Conservation (phyloP, 176 grass and related monocot genomes). For the Raddia guianensis region DNA sequence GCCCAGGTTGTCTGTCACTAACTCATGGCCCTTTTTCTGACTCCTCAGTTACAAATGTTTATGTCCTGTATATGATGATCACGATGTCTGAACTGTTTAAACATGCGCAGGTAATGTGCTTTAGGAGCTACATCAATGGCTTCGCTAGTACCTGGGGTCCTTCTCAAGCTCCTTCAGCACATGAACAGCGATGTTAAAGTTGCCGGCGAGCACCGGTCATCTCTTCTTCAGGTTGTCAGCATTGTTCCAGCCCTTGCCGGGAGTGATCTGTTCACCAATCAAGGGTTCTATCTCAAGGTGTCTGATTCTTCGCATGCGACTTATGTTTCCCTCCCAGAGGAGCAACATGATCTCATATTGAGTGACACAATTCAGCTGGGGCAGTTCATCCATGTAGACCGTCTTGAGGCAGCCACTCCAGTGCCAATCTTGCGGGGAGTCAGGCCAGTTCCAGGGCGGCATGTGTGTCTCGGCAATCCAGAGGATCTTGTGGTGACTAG, state of each 20-base stretch:
- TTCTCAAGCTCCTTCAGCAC: constrained; percentile 91
- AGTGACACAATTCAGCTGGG: constrained; percentile 94
- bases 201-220: constrained; percentile 62
- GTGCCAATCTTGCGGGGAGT: constrained; percentile 80
- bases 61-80: not conserved
- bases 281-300: constrained; percentile 90
- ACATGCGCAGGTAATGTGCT: constrained; percentile 47
- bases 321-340: constrained; percentile 69
- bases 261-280: constrained; percentile 73
- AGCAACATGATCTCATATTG: constrained; percentile 83
- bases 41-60: not conserved
- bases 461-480: constrained; percentile 73
- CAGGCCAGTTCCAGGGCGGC: constrained; percentile 70
- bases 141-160: constrained; percentile 66
- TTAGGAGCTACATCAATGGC: constrained; percentile 62
- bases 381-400: constrained; percentile 81
- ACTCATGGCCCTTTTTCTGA: constrained; percentile 21
- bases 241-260: constrained; percentile 83
- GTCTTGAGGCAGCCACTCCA: constrained; percentile 71
- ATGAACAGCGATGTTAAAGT: constrained; percentile 78
- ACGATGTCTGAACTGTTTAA: constrained; percentile 18
- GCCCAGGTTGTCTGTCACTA: constrained; percentile 27
- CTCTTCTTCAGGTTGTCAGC: constrained; percentile 90
- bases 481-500: constrained; percentile 76
- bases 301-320: constrained; percentile 86